A percentile compares a stretch with the other conserved stretches of the same genome.
phyloP scores from a whole-genome alignment of 305 asterid species.

The Nicotiana rustica region DNA sequence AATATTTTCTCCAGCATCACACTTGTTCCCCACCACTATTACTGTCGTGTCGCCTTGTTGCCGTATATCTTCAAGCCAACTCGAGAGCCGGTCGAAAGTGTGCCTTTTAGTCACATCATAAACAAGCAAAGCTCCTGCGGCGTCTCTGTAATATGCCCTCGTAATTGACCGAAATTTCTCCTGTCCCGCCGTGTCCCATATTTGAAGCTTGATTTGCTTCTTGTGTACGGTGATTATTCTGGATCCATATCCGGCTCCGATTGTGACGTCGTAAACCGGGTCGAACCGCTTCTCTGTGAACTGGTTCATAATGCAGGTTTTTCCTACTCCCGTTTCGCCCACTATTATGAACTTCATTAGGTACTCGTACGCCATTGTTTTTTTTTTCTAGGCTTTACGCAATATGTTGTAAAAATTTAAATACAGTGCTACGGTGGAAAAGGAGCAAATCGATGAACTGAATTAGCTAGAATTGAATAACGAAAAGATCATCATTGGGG shows the following conservation, averaged over 20 bases:
- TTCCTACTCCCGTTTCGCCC: conserved; percentile 40
- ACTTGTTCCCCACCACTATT: not conserved
- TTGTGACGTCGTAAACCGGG: conserved; percentile 16
- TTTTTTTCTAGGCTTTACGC: too few relatives aligned
- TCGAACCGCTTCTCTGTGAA: conserved; percentile 6
- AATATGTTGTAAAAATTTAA: too few relatives aligned
- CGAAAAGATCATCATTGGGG: too few relatives aligned
- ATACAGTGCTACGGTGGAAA: too few relatives aligned
- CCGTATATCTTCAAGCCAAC: not conserved
- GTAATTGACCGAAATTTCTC: conserved; percentile 37
- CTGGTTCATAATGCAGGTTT: conserved; percentile 37
- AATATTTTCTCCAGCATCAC: not conserved
- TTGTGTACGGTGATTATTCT: not conserved
- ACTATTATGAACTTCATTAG: conserved; percentile 35
- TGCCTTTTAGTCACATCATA: conserved; percentile 33
- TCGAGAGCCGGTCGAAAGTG: not conserved
- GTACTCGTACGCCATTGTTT: conserved; percentile 13
- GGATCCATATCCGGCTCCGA: conserved; percentile 31
- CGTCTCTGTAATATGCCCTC: conserved; percentile 31
- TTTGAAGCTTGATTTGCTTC: conserved; percentile 28
- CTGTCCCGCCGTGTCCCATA: conserved; percentile 47
- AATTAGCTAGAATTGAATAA: too few relatives aligned
- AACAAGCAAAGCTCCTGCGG: conserved; percentile 39
- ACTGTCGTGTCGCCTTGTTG: not conserved
- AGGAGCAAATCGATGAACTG: too few relatives aligned